Conservation (phyloP, 495 filamentous ascomycete species). For the Penicillium ochrochloron region DNA sequence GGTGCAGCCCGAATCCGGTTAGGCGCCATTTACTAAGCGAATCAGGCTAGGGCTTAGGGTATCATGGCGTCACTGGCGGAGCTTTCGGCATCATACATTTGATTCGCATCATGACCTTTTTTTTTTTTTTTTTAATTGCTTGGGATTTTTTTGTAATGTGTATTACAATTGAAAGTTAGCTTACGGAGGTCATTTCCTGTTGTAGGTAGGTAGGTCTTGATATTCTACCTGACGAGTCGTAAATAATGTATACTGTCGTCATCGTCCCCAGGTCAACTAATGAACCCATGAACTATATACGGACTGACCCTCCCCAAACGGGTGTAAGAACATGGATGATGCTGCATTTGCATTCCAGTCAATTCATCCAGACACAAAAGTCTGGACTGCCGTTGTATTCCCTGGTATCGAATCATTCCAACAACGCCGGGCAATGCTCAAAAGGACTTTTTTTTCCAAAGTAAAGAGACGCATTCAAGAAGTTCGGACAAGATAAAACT, state of each 20-base stretch:
- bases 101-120: conserved; percentile 1
- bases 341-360: conserved; percentile 5
- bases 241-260: background rate
- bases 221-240: background rate
- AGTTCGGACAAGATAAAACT: background rate
- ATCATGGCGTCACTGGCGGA: conserved; percentile 34
- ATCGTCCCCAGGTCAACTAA: background rate
- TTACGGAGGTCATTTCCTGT: background rate
- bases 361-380: conserved; percentile 6
- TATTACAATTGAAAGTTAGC: background rate
- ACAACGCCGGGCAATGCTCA: conserved; percentile 38
- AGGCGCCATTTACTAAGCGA: conserved; percentile 37
- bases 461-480: conserved; percentile 8
- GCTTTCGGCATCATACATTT: conserved; percentile 27
- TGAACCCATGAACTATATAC: conserved; percentile 9
- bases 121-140: background rate
- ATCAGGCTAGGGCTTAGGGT: conserved; percentile 37
- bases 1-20: conserved; percentile 35
- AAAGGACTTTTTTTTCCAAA: conserved; percentile 29
- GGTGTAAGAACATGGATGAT: background rate
- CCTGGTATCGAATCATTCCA: conserved; percentile 33
- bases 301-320: background rate
- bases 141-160: background rate
- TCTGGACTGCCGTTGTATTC: conserved; percentile 16
- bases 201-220: conserved; percentile 1